Evolutionary conservation across 352 stramenopile genomes (phyloP).

Genomic region (Thalassiosira hispida): DNA sequence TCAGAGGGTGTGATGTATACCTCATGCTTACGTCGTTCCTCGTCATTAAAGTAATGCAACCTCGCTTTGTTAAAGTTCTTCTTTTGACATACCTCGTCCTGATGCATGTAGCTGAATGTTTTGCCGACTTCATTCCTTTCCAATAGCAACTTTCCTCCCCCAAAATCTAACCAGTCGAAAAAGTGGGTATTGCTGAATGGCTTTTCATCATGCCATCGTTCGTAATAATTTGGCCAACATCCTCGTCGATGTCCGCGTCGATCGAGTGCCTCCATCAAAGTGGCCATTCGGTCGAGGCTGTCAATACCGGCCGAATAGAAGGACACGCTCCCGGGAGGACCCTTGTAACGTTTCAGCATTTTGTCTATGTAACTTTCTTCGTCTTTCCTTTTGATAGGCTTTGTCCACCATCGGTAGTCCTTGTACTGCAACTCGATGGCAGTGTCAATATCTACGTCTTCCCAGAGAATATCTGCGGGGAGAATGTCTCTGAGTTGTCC

Average conservation of each 20-base stretch:
- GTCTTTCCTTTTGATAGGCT: too few species aligned
- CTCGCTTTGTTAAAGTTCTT: neutral
- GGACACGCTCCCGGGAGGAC: too few species aligned
- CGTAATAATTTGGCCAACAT: conserved; percentile 17
- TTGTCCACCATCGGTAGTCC: conserved; percentile 9
- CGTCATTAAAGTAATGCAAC: conserved; percentile 27
- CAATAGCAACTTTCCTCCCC: conserved; percentile 4
- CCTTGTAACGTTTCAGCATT: too few species aligned
- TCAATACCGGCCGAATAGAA: too few species aligned
- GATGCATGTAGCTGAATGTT: neutral
- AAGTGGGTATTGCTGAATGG: conserved; percentile 24
- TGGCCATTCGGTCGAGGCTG: too few species aligned
- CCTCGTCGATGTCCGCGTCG: conserved; percentile 11
- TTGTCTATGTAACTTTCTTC: too few species aligned
- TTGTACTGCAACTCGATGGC: neutral
- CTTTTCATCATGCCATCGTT: neutral
- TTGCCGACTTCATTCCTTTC: conserved; percentile 12
- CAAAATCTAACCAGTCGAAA: conserved; percentile 33
- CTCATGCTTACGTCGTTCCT: conserved; percentile 11
- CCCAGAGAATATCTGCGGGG: conserved; percentile 12
- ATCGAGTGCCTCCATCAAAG: neutral
- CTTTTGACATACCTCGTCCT: conserved; percentile 21
- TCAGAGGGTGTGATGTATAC: conserved; percentile 15
- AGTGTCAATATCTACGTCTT: conserved; percentile 9
- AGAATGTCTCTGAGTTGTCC: neutral